Conservation (phyloP, 1,284 basidiomycete species). For the Malassezia obtusa region DNA sequence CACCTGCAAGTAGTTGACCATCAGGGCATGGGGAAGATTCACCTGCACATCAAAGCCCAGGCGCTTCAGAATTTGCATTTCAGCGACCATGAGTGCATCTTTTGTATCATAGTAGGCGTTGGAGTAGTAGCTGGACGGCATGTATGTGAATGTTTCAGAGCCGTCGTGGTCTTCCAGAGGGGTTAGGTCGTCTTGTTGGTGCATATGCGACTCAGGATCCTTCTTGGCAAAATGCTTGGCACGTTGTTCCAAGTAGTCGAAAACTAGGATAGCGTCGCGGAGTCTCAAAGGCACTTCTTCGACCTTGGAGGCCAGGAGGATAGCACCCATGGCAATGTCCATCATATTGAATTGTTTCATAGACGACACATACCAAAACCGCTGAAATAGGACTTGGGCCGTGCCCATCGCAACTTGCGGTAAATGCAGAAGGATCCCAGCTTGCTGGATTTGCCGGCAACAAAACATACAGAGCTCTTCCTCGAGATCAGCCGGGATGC, state of each 20-base stretch:
- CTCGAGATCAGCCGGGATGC: conserved; percentile 68
- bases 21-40: conserved; percentile 80
- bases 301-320: conserved; percentile 89
- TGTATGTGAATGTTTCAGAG: conserved; percentile 52
- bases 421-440: conserved; percentile 79
- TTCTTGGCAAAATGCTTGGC: conserved; percentile 8
- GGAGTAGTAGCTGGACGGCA: conserved; percentile 74
- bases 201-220: neutral
- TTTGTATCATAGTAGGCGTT: conserved; percentile 74
- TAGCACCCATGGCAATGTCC: conserved; percentile 79
- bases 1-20: conserved; percentile 88
- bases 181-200: neutral
- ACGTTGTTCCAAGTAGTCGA: conserved; percentile 60
- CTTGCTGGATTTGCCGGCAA: conserved; percentile 76
- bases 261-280: conserved; percentile 87
- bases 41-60: conserved; percentile 53
- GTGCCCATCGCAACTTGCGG: conserved; percentile 94
- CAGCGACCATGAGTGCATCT: conserved; percentile 79
- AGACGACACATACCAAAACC: conserved; percentile 92
- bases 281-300: conserved; percentile 85
- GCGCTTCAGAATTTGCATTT: conserved; percentile 92
- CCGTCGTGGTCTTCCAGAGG: neutral
- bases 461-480: conserved; percentile 75
- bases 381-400: conserved; percentile 88
- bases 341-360: conserved; percentile 70